Evolutionary conservation across 1,139 yeast genomes (phyloP).

Genomic region (Keqinozyma sinolaborantium): DNA sequence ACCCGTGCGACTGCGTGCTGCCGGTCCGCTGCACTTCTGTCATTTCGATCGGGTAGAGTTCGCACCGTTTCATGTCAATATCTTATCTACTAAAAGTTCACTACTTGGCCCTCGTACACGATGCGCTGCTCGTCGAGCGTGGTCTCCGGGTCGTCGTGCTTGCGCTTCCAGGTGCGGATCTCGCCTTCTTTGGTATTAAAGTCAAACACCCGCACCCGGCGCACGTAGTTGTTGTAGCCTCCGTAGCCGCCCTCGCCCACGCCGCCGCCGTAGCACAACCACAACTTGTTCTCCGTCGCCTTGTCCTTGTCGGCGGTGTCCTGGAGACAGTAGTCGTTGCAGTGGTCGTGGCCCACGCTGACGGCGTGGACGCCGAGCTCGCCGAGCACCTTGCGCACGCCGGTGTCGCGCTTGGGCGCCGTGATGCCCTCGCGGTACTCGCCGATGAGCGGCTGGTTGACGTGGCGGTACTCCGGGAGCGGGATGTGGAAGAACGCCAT

Average conservation of each 20-base stretch:
- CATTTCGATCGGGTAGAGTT: conserved; percentile 1
- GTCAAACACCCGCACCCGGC: conserved; percentile 72
- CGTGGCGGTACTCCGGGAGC: conserved; percentile 69
- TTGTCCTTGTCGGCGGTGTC: conserved; percentile 31
- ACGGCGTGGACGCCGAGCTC: conserved; percentile 67
- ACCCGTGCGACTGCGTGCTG: too few species aligned
- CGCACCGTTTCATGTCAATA: conserved; percentile 2
- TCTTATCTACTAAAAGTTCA: conserved; percentile 11
- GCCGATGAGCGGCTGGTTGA: conserved; percentile 54
- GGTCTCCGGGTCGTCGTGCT: conserved; percentile 49
- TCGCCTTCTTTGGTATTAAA: conserved; percentile 50
- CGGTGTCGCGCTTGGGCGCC: conserved; percentile 70
- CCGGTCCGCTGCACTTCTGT: background rate
- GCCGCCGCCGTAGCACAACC: conserved; percentile 95
- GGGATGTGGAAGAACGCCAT: conserved; percentile 97
- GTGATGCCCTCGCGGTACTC: conserved; percentile 66
- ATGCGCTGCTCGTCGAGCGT: conserved; percentile 57
- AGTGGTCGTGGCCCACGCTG: conserved; percentile 91
- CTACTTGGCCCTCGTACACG: conserved; percentile 46
- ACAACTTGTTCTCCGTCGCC: conserved; percentile 40
- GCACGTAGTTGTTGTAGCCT: conserved; percentile 79
- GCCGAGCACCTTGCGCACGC: conserved; percentile 55
- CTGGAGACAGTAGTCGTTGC: conserved; percentile 80
- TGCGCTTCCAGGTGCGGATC: conserved; percentile 73
- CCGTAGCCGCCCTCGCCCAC: conserved; percentile 94